Evolutionary conservation across 176 grass and related monocot species (phyloP).

Genomic region (Otatea glauca): DNA sequence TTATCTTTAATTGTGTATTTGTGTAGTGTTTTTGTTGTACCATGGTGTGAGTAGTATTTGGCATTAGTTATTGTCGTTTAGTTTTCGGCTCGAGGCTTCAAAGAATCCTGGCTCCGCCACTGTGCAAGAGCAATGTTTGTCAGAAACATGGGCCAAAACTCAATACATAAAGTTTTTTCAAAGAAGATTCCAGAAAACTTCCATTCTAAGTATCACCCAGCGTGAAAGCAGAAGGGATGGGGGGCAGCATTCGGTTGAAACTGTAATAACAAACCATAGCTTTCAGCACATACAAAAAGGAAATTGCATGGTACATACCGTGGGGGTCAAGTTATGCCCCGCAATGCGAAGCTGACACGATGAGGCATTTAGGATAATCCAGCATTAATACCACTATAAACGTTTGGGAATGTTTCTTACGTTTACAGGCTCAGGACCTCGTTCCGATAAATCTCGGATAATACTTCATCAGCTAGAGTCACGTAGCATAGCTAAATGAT

Average conservation of each 20-base stretch:
- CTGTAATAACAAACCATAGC: background rate
- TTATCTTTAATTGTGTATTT: too few species aligned
- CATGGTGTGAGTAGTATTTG: too few species aligned
- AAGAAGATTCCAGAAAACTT: background rate
- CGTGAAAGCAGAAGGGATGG: background rate
- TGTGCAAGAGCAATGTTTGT: too few species aligned
- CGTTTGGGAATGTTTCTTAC: conserved; percentile 38
- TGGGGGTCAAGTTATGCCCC: background rate
- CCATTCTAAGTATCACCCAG: background rate
- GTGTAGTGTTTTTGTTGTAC: too few species aligned
- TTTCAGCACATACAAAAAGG: background rate
- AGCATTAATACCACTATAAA: conserved; percentile 48
- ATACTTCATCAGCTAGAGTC: conserved; percentile 46
- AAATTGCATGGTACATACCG: background rate
- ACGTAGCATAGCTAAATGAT: conserved; percentile 36
- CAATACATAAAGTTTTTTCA: too few species aligned
- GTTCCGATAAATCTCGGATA: conserved; percentile 20
- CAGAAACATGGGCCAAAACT: too few species aligned
- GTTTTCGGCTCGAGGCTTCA: too few species aligned
- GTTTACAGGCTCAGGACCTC: conserved; percentile 49
- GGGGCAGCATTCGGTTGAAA: background rate
- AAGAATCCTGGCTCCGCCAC: too few species aligned
- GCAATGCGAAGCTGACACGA: background rate
- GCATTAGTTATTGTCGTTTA: too few species aligned
- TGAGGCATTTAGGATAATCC: background rate